Conservation (phyloP, 108 stramenopile genomes). For the Nitzschia putrida region DNA sequence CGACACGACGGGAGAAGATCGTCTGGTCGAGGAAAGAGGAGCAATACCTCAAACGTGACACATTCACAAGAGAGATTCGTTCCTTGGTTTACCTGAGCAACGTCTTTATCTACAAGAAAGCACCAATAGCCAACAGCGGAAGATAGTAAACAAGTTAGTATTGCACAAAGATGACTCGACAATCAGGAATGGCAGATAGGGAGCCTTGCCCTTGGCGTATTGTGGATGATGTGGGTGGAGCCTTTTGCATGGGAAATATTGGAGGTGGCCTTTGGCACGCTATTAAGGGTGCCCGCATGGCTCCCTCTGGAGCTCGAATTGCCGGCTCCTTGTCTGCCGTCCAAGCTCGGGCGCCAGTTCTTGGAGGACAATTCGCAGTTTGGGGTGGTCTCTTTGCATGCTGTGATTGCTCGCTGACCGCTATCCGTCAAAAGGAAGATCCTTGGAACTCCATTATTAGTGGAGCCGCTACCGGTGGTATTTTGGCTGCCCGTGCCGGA, state of each 20-base stretch:
- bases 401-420: constrained; percentile 93
- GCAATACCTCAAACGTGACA: too few species aligned
- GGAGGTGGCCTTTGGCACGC: constrained; percentile 94
- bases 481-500: constrained; percentile 94
- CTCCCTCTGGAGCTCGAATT: constrained; percentile 71
- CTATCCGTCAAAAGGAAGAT: constrained; percentile 96
- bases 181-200: constrained; percentile 81
- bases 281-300: constrained; percentile 85
- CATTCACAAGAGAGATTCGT: not conserved
- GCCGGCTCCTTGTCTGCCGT: constrained; percentile 77
- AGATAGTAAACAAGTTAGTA: not conserved
- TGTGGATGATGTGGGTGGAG: constrained; percentile 96
- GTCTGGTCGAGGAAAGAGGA: too few species aligned
- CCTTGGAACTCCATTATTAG: constrained; percentile 98
- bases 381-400: constrained; percentile 98
- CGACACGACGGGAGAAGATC: not conserved
- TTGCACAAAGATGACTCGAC: constrained; percentile 39
- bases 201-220: constrained; percentile 98
- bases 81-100: not conserved
- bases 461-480: constrained; percentile 93
- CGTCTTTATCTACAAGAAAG: constrained; percentile 1
- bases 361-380: constrained; percentile 92
- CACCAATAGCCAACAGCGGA: not conserved
- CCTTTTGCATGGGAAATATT: constrained; percentile 92
- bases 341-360: constrained; percentile 90